Percentiles rank a stretch among this genome's conserved stretches.
phyloP scores from a whole-genome alignment of 2,329 filamentous ascomycete genomes.

The Cephalotrichum gorgonifer region DNA sequence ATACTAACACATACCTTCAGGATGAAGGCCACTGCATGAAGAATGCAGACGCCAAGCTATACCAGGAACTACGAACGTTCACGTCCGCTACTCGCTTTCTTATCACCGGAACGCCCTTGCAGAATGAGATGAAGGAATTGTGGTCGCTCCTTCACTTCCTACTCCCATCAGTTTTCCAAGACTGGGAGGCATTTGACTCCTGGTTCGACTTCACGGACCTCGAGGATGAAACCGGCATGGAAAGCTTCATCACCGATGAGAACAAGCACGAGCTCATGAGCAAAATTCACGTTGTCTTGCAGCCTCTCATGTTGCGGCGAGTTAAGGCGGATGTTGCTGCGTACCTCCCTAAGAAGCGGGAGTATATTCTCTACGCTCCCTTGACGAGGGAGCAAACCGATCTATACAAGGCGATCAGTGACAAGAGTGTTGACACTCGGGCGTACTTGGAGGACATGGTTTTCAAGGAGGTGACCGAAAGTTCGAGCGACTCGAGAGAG shows the following conservation, averaged over 20 bases:
- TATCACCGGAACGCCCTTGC: constrained; percentile 88
- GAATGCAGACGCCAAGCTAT: constrained; percentile 87
- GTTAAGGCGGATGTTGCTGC: constrained; percentile 91
- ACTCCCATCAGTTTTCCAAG: constrained; percentile 83
- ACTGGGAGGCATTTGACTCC: constrained; percentile 83
- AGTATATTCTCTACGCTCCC: constrained; percentile 91
- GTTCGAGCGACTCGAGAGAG: not conserved
- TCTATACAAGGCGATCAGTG: constrained; percentile 59
- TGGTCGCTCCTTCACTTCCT: constrained; percentile 95
- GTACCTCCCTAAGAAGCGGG: constrained; percentile 87
- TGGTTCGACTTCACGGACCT: constrained; percentile 98
- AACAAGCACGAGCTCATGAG: constrained; percentile 43
- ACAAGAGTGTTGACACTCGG: constrained; percentile 50
- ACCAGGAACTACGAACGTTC: constrained; percentile 80
- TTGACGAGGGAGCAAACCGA: constrained; percentile 87
- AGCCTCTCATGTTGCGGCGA: constrained; percentile 77
- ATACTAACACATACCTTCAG: constrained; percentile 24
- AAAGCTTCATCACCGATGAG: constrained; percentile 69
- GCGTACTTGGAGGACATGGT: constrained; percentile 77
- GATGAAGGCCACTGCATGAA: constrained; percentile 97
- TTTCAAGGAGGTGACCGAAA: constrained; percentile 46
- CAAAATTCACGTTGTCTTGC: constrained; percentile 86
- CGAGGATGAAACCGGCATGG: constrained; percentile 69
- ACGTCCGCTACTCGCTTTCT: constrained; percentile 82
- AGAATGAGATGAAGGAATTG: constrained; percentile 89